A percentile compares a stretch with the other conserved stretches of the same genome.
Evolutionary conservation across 352 stramenopile species (phyloP).

Genomic region (Phytopythium cucurbitacearum): DNA sequence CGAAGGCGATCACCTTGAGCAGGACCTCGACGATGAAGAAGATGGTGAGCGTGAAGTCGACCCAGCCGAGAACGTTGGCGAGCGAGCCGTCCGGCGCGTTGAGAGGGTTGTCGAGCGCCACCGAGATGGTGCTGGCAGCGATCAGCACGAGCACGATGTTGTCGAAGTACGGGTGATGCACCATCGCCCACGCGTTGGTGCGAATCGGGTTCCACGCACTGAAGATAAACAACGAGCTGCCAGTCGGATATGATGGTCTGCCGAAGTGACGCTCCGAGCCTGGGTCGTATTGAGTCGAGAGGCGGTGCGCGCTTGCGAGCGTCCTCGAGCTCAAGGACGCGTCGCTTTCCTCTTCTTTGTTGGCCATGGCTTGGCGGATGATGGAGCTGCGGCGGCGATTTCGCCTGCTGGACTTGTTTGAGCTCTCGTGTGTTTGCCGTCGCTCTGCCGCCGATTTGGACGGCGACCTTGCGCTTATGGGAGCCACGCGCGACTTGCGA

Average conservation of each 20-base stretch:
- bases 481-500: conserved; percentile 26
- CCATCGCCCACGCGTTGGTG: conserved; percentile 32
- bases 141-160: conserved; percentile 64
- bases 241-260: conserved; percentile 13
- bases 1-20: conserved; percentile 74
- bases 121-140: conserved; percentile 43
- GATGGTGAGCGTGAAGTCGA: conserved; percentile 53
- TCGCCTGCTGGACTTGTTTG: conserved; percentile 1
- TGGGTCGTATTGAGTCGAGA: not conserved
- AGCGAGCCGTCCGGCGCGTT: conserved; percentile 29
- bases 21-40: conserved; percentile 77
- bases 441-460: not conserved
- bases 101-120: conserved; percentile 78
- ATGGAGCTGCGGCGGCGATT: conserved; percentile 6
- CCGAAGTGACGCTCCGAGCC: not conserved
- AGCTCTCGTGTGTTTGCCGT: conserved; percentile 1
- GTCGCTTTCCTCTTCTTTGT: conserved; percentile 1
- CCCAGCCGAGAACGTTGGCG: conserved; percentile 20
- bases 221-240: conserved; percentile 28
- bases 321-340: no score
- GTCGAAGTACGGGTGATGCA: conserved; percentile 62
- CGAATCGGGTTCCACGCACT: conserved; percentile 24
- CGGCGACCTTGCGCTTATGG: conserved; percentile 5
- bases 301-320: not conserved
- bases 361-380: not conserved